These are phyloP conservation scores for Globisporangium mamillatum DNA, from an alignment of 352 stramenopile species.

Conservation along the genomic window DNA sequence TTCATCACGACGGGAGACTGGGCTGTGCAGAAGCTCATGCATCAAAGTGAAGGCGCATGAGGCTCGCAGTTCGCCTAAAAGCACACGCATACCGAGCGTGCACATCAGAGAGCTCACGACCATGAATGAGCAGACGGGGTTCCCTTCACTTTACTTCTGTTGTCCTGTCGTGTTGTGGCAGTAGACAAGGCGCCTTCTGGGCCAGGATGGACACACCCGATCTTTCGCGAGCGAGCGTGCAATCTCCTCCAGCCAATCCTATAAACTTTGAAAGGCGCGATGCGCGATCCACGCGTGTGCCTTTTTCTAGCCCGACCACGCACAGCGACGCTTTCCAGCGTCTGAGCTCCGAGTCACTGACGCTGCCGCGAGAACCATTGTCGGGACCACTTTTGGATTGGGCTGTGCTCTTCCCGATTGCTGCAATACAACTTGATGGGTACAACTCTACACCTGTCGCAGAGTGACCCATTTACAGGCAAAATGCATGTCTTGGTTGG, in stretches of 20 bases:
- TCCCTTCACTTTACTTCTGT: neutral
- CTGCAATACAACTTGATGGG: neutral
- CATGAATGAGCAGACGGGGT: neutral
- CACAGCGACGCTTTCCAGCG: neutral
- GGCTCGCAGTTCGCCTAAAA: neutral
- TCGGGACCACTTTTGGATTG: neutral
- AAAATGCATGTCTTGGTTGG: neutral
- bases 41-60: neutral
- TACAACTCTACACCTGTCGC: neutral
- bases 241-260: slow-evolving; percentile 1
- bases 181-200: neutral
- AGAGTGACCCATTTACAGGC: neutral
- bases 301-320: neutral
- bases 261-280: neutral
- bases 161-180: slow-evolving; percentile 2
- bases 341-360: neutral
- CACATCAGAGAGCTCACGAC: too few relatives aligned
- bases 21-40: neutral
- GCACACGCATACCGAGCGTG: neutral
- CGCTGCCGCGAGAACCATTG: neutral
- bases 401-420: neutral
- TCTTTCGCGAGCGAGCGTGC: neutral
- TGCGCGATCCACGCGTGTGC: neutral
- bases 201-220: slow-evolving; percentile 1
- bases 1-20: neutral